A percentile compares a stretch with the other conserved stretches of the same genome.
phyloP scores from a whole-genome alignment of 495 filamentous ascomycete species.

The Bathelium albidoporum region DNA sequence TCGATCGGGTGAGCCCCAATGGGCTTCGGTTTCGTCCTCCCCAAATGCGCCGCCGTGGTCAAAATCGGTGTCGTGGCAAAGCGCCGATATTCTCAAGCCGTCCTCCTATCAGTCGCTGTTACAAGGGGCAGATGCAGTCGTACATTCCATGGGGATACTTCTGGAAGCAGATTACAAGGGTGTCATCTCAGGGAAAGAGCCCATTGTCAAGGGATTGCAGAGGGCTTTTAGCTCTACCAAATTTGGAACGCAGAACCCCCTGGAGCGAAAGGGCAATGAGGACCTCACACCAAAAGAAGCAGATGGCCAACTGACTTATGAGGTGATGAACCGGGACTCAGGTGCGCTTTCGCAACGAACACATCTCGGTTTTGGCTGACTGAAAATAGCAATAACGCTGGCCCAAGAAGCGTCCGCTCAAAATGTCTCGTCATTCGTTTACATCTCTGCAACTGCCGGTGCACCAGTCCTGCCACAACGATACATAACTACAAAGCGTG shows the following conservation, averaged over 20 bases:
- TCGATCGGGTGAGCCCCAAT: slow-evolving; percentile 79
- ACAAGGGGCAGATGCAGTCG: slow-evolving; percentile 64
- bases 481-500: slow-evolving; percentile 86
- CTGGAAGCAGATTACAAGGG: slow-evolving; percentile 97
- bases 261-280: slow-evolving; percentile 46
- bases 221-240: slow-evolving; percentile 65
- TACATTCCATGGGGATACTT: slow-evolving; percentile 93
- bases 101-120: slow-evolving; percentile 63
- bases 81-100: slow-evolving; percentile 76
- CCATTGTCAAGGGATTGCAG: slow-evolving; percentile 59
- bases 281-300: slow-evolving; percentile 52
- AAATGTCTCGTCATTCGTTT: slow-evolving; percentile 62
- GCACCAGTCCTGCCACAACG: slow-evolving; percentile 70
- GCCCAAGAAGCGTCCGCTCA: slow-evolving; percentile 63
- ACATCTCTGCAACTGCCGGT: slow-evolving; percentile 78
- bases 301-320: slow-evolving; percentile 79
- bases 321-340: slow-evolving; percentile 92
- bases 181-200: slow-evolving; percentile 71
- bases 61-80: slow-evolving; percentile 70
- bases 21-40: slow-evolving; percentile 69
- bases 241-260: slow-evolving; percentile 55
- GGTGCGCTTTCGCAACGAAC: slow-evolving; percentile 28
- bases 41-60: slow-evolving; percentile 68
- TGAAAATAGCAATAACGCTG: slow-evolving; percentile 57
- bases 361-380: slow-evolving; percentile 12